Evolutionary conservation across 2,329 filamentous ascomycete species (phyloP).

Genomic region (Nigrospora oryzae): DNA sequence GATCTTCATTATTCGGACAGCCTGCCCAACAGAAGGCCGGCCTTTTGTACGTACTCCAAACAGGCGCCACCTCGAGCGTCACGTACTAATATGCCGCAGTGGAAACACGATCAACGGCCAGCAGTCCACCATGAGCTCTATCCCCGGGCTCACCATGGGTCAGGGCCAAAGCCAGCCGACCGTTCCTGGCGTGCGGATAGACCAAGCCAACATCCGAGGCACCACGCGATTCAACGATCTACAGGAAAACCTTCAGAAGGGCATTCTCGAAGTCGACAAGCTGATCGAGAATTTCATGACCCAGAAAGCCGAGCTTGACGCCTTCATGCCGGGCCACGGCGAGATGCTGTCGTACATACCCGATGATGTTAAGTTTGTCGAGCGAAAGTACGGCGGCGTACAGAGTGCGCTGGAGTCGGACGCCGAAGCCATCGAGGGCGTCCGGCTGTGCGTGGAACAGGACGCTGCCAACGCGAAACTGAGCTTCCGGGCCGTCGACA

Average conservation of each 20-base stretch:
- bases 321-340: conserved; percentile 51
- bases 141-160: conserved; percentile 34
- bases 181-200: conserved; percentile 68
- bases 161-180: conserved; percentile 45
- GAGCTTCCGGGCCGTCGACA: conserved; percentile 36
- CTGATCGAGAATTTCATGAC: conserved; percentile 74
- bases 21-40: conserved; percentile 14
- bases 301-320: conserved; percentile 68
- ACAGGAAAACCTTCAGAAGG: conserved; percentile 68
- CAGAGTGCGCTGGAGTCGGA: conserved; percentile 29
- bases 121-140: conserved; percentile 10
- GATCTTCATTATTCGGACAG: conserved; percentile 11
- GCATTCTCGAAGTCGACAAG: conserved; percentile 71
- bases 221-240: conserved; percentile 92
- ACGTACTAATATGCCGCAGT: background rate
- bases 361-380: conserved; percentile 33
- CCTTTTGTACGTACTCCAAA: conserved; percentile 19
- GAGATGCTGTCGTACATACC: conserved; percentile 42
- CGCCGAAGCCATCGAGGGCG: conserved; percentile 31
- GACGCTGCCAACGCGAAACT: conserved; percentile 32
- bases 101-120: background rate
- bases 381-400: conserved; percentile 35
- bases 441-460: conserved; percentile 29
- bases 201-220: conserved; percentile 68
- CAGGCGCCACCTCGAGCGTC: no score